Base-by-base conservation (phyloP, 2,329 filamentous ascomycete genomes). In the Massarina eburnea region DNA sequence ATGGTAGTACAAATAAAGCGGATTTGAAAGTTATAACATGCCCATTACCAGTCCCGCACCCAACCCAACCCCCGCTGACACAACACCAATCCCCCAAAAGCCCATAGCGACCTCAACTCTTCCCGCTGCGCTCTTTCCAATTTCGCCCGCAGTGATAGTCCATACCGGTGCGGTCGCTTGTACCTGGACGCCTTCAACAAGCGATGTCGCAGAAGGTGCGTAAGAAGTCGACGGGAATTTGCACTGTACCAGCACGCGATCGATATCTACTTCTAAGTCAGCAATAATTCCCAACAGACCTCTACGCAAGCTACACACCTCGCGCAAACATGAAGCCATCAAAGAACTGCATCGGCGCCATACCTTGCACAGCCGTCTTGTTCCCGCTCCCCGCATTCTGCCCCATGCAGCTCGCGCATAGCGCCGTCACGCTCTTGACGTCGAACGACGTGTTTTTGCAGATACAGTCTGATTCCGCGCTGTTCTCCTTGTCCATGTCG, bases 361-460 rank as follows among this genome's bases (percentile, higher is more conserved):
- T 39, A 39, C 36, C 36, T 27, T 43, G n/a, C 22, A 39, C 21
- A 3, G 39, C 34, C 22, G 29, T 41, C 29, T 40, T 40, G 30
- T 49, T 40, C 14, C 8, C 35, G 19, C 9, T 12, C 12, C 38
- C 33, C 24, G 21, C 43, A n/a, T 50, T 44, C 29, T 39, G 34
- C 17, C 29, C 36, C 48, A 75, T 68, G 49, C 72, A 75, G 43
- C 61, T 64, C 40, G 65, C 61, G 48, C 72, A 75, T 17, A 72
- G 62, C 2, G 58, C 68, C 15, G 71, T 64, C 39, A 73, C 52
- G 15, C 52, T 47, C 19, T 38, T 51, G 39, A 75, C 73, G 55
- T 73, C 55, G 57, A 76, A 71, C 55, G 70, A 71, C 39, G 60
- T 49, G 61, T 76, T 71, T 52, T 69, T 68, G 63, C 73, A 73